Evolutionary conservation across 192 early-diverging fungal species (phyloP).

Genomic region (Rhizoclosmatium globosum): DNA sequence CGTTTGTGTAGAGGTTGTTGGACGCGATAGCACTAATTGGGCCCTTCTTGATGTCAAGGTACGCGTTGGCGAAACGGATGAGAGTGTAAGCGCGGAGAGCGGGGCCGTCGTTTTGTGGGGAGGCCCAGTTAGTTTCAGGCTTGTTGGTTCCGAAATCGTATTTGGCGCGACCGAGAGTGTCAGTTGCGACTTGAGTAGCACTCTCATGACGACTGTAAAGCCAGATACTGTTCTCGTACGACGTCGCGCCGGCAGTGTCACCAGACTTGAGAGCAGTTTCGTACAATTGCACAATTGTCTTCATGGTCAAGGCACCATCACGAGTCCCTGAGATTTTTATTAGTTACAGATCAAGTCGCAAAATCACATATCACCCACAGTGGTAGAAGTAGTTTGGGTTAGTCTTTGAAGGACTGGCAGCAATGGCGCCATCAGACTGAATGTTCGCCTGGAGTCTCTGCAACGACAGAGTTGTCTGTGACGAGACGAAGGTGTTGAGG

Average conservation of each 20-base stretch:
- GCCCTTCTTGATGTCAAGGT: conserved; percentile 18
- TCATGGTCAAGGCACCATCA: conserved; percentile 68
- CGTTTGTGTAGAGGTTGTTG: conserved; percentile 38
- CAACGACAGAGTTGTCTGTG: not conserved
- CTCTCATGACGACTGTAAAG: conserved; percentile 42
- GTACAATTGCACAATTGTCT: conserved; percentile 42
- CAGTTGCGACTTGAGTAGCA: conserved; percentile 14
- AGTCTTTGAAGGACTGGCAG: not conserved
- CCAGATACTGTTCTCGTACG: conserved; percentile 37
- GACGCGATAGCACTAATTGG: not conserved
- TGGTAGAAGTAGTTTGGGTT: conserved; percentile 6
- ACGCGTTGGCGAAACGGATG: conserved; percentile 29
- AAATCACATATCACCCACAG: not conserved
- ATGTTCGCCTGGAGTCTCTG: not conserved
- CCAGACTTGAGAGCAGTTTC: not conserved
- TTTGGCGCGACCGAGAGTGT: conserved; percentile 68
- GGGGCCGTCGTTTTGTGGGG: conserved; percentile 77
- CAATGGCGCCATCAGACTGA: not conserved
- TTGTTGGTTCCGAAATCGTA: conserved; percentile 62
- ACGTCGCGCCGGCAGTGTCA: not conserved
- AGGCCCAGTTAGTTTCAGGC: conserved; percentile 62
- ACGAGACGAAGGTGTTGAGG: not conserved
- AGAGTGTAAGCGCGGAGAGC: conserved; percentile 53
- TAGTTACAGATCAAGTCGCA: no score
- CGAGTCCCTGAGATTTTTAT: no score